phyloP scores from a whole-genome alignment of 805 yeast species.

The Wickerhamomyces bovis region DNA sequence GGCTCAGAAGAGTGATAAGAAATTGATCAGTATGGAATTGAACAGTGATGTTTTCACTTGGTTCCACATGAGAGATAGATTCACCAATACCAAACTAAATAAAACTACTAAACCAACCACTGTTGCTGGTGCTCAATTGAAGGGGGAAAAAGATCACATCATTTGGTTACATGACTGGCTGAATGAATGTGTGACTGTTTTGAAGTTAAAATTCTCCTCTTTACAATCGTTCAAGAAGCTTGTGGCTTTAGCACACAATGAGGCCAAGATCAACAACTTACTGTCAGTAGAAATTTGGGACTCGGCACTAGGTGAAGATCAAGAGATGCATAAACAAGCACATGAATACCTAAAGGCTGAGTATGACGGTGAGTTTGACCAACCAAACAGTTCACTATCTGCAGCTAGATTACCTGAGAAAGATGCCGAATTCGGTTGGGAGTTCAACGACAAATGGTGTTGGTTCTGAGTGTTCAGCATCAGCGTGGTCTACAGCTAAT shows the following conservation, averaged over 20 bases:
- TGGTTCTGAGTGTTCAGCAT: constrained; percentile 36
- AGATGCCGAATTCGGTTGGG: constrained; percentile 30
- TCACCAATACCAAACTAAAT: constrained; percentile 26
- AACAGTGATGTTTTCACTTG: constrained; percentile 33
- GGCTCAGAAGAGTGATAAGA: constrained; percentile 16
- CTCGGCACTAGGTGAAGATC: constrained; percentile 19
- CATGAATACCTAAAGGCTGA: constrained; percentile 7
- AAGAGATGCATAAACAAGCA: not conserved
- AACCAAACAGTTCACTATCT: constrained; percentile 30
- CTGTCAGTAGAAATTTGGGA: constrained; percentile 35
- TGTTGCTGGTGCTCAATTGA: constrained; percentile 26
- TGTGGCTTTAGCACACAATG: constrained; percentile 28
- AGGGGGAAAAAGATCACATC: constrained; percentile 27
- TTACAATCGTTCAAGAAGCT: constrained; percentile 24
- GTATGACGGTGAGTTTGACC: constrained; percentile 20
- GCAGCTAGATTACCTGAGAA: constrained; percentile 32
- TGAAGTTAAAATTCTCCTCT: constrained; percentile 9
- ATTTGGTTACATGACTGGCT: constrained; percentile 43
- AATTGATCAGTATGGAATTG: constrained; percentile 30
- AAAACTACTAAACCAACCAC: constrained; percentile 8
- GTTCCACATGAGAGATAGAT: constrained; percentile 36
- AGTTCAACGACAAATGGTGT: constrained; percentile 38
- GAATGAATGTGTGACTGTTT: constrained; percentile 23
- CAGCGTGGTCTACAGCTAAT: too few relatives aligned
- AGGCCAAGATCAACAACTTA: constrained; percentile 26